A percentile compares a stretch with the other conserved stretches of the same genome.
Conservation (phyloP, 1,139 yeast species). For the Kodamaea derodonti region DNA sequence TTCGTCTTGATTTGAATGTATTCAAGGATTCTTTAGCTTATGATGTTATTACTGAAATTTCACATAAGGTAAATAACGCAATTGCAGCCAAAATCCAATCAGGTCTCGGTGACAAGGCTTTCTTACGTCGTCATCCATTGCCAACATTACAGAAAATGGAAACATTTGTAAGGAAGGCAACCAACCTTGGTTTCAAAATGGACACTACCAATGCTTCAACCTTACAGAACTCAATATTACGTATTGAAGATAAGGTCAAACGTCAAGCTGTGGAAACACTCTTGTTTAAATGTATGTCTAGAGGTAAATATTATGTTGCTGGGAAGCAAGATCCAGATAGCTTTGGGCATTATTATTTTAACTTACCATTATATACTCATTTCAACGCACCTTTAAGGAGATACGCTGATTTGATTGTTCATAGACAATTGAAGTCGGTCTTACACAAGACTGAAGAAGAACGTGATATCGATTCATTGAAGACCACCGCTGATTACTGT, state of each 20-base stretch:
- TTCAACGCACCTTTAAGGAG: constrained; percentile 91
- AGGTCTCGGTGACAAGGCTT: constrained; percentile 72
- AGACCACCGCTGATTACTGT: constrained; percentile 85
- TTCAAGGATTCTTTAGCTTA: constrained; percentile 60
- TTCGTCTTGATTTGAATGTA: constrained; percentile 66
- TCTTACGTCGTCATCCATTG: constrained; percentile 81
- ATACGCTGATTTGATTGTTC: constrained; percentile 89
- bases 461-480: constrained; percentile 68
- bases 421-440: constrained; percentile 78
- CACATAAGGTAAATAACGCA: constrained; percentile 78
- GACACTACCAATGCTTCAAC: constrained; percentile 76
- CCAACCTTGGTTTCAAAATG: constrained; percentile 60
- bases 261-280: constrained; percentile 78
- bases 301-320: constrained; percentile 85
- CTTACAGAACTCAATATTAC: constrained; percentile 66
- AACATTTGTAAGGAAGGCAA: constrained; percentile 67
- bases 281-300: constrained; percentile 74
- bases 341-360: constrained; percentile 74
- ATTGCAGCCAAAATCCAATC: constrained; percentile 81
- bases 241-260: constrained; percentile 57
- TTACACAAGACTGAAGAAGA: constrained; percentile 31
- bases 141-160: constrained; percentile 84
- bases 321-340: constrained; percentile 82
- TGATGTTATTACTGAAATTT: constrained; percentile 67
- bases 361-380: constrained; percentile 85